Conservation (phyloP, 208 protist species). For the Leptomonas seymouri region DNA sequence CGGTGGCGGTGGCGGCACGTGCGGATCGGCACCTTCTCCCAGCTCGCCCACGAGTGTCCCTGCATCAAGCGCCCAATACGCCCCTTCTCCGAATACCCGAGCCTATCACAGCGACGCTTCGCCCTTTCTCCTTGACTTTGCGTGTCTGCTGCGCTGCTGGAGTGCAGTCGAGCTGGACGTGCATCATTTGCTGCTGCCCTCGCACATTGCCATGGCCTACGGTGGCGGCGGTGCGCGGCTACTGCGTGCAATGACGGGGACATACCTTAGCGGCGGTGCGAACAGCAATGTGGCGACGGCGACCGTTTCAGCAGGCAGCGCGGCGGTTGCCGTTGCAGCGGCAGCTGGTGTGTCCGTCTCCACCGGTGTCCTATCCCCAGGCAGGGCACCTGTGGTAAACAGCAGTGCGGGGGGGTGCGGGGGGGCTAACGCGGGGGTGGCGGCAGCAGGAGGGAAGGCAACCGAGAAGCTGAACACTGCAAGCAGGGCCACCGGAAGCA, state of each 20-base stretch:
- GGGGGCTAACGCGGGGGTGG: too few relatives aligned
- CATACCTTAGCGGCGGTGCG: constrained; percentile 13
- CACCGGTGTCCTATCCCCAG: neutral
- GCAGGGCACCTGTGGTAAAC: too few relatives aligned
- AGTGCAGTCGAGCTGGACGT: constrained; percentile 28
- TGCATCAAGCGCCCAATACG: too few relatives aligned
- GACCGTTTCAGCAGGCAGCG: neutral
- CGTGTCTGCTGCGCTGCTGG: constrained; percentile 30
- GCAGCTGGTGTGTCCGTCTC: neutral
- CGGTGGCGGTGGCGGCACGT: neutral
- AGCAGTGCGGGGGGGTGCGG: too few relatives aligned
- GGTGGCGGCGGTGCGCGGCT: constrained; percentile 11
- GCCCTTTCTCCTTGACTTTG: constrained; percentile 32
- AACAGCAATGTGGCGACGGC: neutral
- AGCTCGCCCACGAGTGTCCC: neutral
- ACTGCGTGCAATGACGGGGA: constrained; percentile 18
- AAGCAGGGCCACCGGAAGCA: neutral
- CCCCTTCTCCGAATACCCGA: neutral
- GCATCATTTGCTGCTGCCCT: constrained; percentile 31
- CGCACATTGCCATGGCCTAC: constrained; percentile 25
- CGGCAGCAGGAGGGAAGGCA: neutral
- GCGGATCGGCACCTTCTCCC: too few relatives aligned
- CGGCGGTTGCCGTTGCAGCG: neutral
- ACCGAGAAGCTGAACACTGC: neutral
- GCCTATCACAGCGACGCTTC: neutral